phyloP scores from a whole-genome alignment of 768 basidiomycete genomes.

The Vishniacozyma victoriae region DNA sequence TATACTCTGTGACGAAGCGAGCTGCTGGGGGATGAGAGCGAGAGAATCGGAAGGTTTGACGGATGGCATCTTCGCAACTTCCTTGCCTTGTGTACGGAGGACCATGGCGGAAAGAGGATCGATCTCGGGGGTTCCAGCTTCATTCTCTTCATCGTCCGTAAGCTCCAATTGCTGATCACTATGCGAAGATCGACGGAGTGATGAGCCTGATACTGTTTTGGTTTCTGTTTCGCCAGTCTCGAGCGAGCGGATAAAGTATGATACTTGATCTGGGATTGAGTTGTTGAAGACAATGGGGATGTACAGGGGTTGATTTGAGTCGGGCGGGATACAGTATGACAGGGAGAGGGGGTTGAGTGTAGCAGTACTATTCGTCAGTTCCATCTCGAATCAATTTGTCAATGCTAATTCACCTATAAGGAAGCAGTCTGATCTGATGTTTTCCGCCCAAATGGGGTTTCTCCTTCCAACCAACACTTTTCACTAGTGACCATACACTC shows the following conservation, averaged over 20 bases:
- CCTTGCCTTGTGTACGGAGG: slow-evolving; percentile 10
- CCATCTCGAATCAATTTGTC: not conserved
- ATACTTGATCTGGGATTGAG: slow-evolving; percentile 64
- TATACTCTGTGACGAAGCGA: slow-evolving; percentile 71
- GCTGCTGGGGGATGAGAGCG: slow-evolving; percentile 48
- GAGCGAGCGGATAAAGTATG: slow-evolving; percentile 68
- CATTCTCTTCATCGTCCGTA: slow-evolving; percentile 33
- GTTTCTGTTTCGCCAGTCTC: slow-evolving; percentile 42
- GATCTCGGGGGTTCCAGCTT: slow-evolving; percentile 21
- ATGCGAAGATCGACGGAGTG: slow-evolving; percentile 19
- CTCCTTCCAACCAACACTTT: slow-evolving; percentile 32
- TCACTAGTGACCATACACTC: slow-evolving; percentile 8
- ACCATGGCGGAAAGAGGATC: slow-evolving; percentile 28
- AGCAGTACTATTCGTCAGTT: slow-evolving; percentile 59
- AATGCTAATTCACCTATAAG: slow-evolving; percentile 55
- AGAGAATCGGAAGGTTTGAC: slow-evolving; percentile 38
- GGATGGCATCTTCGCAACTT: slow-evolving; percentile 30
- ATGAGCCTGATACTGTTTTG: slow-evolving; percentile 18
- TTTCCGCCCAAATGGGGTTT: slow-evolving; percentile 56
- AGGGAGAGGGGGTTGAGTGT: slow-evolving; percentile 71
- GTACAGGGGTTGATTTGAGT: slow-evolving; percentile 53
- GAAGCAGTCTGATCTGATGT: slow-evolving; percentile 86
- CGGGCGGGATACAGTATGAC: slow-evolving; percentile 65
- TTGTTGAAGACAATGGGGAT: slow-evolving; percentile 87
- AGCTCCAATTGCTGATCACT: slow-evolving; percentile 12